Evolutionary conservation across 2,329 filamentous ascomycete species (phyloP).

Genomic region (Neonectria sp.): DNA sequence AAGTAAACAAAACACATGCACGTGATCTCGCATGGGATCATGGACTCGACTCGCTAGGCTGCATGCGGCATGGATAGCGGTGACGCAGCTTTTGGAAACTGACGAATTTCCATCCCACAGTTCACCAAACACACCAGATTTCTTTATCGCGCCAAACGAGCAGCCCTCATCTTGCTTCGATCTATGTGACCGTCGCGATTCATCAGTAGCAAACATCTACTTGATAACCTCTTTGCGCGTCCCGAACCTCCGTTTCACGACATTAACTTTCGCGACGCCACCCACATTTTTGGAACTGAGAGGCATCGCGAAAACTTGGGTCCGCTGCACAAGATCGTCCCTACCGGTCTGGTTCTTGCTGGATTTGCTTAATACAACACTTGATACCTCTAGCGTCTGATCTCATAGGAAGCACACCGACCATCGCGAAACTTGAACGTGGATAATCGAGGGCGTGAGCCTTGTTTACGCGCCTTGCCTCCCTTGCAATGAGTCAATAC

Average conservation of each 20-base stretch:
- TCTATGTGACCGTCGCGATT: not conserved
- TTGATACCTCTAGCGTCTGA: not conserved
- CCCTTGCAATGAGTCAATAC: conserved; percentile 49
- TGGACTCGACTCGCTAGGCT: conserved; percentile 32
- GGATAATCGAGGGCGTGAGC: not conserved
- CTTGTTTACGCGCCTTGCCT: not conserved
- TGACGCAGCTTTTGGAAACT: conserved; percentile 27
- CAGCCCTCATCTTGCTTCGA: not conserved
- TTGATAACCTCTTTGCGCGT: too few relatives aligned
- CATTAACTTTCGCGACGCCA: not conserved
- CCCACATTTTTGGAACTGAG: not conserved
- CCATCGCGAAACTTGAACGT: conserved; percentile 12
- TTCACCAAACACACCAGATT: conserved; percentile 13
- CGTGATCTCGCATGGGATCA: conserved; percentile 35
- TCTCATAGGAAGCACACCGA: not conserved
- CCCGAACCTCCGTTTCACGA: not conserved
- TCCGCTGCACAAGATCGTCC: not conserved
- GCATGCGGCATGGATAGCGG: conserved; percentile 30
- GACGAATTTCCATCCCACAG: conserved; percentile 29
- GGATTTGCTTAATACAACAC: not conserved
- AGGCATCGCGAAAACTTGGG: not conserved
- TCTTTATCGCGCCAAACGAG: conserved; percentile 15
- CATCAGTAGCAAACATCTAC: not conserved
- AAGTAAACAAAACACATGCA: conserved; percentile 49
- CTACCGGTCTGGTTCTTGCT: not conserved